Conservation (phyloP, 768 basidiomycete species). For the Dacryopinax spathularia region DNA sequence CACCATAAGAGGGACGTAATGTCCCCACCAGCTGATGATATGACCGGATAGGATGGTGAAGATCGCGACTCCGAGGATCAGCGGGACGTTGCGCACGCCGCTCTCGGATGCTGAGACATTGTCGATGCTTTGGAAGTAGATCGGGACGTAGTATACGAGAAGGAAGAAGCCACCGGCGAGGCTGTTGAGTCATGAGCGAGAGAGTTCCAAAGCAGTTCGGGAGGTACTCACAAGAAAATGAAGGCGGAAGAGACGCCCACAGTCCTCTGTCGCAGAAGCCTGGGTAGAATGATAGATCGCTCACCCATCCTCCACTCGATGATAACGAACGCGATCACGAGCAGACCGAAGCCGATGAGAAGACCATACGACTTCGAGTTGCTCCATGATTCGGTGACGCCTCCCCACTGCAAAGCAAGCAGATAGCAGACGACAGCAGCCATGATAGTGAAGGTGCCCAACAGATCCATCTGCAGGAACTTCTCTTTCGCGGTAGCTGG, state of each 20-base stretch:
- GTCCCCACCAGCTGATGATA: not conserved
- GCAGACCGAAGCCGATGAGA: not conserved
- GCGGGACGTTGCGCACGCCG: not conserved
- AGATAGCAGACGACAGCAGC: not conserved
- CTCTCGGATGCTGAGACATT: slow-evolving; percentile 1
- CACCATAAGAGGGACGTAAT: not conserved
- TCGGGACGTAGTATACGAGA: not conserved
- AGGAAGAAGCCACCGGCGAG: not conserved
- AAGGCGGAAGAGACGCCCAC: not conserved
- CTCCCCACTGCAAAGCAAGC: not conserved
- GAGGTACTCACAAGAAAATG: not conserved
- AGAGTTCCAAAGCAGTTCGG: not conserved
- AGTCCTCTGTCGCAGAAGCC: not conserved
- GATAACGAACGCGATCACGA: not conserved
- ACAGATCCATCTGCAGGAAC: not conserved
- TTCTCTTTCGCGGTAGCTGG: not conserved
- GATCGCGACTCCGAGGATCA: not conserved
- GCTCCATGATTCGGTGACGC: not conserved
- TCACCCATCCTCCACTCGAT: slow-evolving; percentile 1
- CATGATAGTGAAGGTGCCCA: not conserved
- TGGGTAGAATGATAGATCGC: not conserved
- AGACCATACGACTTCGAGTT: not conserved
- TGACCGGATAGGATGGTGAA: not conserved
- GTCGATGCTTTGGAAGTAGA: slow-evolving; percentile 5
- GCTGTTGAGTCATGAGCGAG: not conserved